A percentile compares a stretch with the other conserved stretches of the same genome.
Evolutionary conservation across 176 grass and related monocot species (phyloP).

Genomic region (Raddia distichophylla): DNA sequence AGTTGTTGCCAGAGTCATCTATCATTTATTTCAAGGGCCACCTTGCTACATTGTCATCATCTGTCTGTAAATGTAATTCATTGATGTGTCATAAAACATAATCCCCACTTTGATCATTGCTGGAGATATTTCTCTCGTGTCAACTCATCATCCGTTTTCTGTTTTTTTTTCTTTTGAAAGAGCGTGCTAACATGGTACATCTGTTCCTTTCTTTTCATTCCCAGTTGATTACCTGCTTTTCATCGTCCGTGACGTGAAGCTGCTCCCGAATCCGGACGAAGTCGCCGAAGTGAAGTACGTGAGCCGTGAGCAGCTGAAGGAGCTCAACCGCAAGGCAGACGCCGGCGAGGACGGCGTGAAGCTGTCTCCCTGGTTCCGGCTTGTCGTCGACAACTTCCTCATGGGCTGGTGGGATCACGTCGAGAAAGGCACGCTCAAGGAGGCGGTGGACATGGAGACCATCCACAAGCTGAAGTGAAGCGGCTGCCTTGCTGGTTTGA

Average conservation of each 20-base stretch:
- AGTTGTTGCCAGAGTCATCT: background rate
- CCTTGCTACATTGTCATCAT: background rate
- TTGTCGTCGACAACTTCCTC: conserved; percentile 91
- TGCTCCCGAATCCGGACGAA: conserved; percentile 81
- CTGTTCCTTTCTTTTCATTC: conserved; percentile 23
- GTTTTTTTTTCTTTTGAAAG: background rate
- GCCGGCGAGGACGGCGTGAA: conserved; percentile 72
- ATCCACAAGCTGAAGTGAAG: conserved; percentile 83
- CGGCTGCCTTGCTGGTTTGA: background rate
- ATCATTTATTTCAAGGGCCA: background rate
- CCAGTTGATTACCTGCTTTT: conserved; percentile 93
- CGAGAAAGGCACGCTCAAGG: conserved; percentile 65
- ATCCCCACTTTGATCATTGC: background rate
- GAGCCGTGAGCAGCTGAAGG: conserved; percentile 70
- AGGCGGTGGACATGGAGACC: conserved; percentile 84
- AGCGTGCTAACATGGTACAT: background rate
- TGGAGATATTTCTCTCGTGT: background rate
- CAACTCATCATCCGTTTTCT: conserved; percentile 33
- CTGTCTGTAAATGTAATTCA: no score
- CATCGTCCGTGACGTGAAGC: conserved; percentile 74
- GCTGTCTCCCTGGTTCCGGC: conserved; percentile 90
- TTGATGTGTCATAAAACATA: background rate
- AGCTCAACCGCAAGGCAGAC: conserved; percentile 72
- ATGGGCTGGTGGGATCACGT: conserved; percentile 92
- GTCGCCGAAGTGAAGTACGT: conserved; percentile 85